Base-by-base conservation (phyloP, 2,329 filamentous ascomycete species). In the Penicillium sp. region DNA sequence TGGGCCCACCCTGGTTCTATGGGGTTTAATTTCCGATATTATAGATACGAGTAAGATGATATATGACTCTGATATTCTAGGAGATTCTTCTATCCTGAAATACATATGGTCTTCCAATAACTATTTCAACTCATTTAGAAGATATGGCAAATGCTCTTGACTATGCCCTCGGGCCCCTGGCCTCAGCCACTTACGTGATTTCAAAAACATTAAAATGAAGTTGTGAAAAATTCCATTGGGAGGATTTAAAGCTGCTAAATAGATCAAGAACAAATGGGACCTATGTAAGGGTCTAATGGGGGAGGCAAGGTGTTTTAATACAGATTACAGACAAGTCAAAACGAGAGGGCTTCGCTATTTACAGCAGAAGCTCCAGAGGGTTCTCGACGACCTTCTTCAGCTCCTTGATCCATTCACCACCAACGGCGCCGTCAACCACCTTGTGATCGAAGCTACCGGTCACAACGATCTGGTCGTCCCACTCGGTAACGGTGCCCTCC, bases 391-490 rank as follows among this genome's bases (percentile, higher is more conserved):
- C 90, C 84, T 92, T 93, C 89, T 99, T 99, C 76, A 99, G 82
- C 82, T 95, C 94, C 77, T 85, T 87, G 78, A 99, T 91, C 87
- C 93, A 99, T 78, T 99, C 94, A 57, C 88, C 94, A 71, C 94
- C 95, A 56, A 97, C 90, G 38, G 92, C 94, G 62, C 94, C 94
- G 74, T 99, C 94, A 12, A 99, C 88, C 48, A 97, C 92, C 85
- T 96, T 96, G 87, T 99, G 94, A 82, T 99, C 94, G 75, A 99
- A 99, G 82, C 90, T 95, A 70, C 82, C 93, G 37, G 92, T 97
- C 57, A 99, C 88, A 60, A 89, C 85, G 70, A 99, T 97, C 83
- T 97, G 92, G 73, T 99, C 94, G 68, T 99, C 94, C 89, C 90
- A 99, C 76, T 90, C 90, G 44, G 96, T 81, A 17, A 84, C 78